Base-by-base conservation (phyloP, 495 filamentous ascomycete species). In the Haplographium delicatum region DNA sequence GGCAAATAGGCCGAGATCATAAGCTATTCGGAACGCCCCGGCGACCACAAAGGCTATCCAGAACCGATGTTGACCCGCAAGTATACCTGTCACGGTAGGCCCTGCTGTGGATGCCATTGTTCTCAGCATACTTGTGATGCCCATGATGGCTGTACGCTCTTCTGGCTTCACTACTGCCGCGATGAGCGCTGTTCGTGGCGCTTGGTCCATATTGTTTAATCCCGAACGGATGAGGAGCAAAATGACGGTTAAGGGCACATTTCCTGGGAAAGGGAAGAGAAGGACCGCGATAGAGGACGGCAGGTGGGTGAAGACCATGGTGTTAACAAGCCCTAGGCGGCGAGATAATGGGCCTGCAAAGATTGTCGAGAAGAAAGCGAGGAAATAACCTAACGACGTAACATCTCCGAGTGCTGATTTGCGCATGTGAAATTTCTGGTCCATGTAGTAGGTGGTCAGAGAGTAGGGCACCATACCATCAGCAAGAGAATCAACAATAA, bases 251-350 rank as follows among this genome's bases (percentile, higher is more conserved):
- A 87, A 51, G 30, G 69, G 72, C 9, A 83, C 64, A 18, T 61
- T 64, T 15, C 65, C 62, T 3, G 84, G 80, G n/a, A 85, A 53
- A 0, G 86, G 82, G 42, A 93, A 83, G 25, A 89, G 57, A 10
- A 82, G 69, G 1, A 93, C 78, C 39, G 84, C 83, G 24, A 88
- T 67, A 2, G 86, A 78, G 1, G 85, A 89, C 2, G 88, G 88
- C 1, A 87, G 73, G 60, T 93, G 88, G 1, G 88, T 90, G 60
- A 88, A 89, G 25, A 91, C 87, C 87, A 95, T 95, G 4, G 88
- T 89, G 66, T 84, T 86, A 57, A 95, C 75, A 18, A 89, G 75
- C 0, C 90, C 90, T 27, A 94, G 80, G 33, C 81, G 76, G 45
- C 82, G 81, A 2, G 88, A 76, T 44, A 95, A 73, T 1, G 88